These are phyloP conservation scores for Henckelia pumila DNA, from an alignment of 257 asterid species.

Conservation along the genomic window DNA sequence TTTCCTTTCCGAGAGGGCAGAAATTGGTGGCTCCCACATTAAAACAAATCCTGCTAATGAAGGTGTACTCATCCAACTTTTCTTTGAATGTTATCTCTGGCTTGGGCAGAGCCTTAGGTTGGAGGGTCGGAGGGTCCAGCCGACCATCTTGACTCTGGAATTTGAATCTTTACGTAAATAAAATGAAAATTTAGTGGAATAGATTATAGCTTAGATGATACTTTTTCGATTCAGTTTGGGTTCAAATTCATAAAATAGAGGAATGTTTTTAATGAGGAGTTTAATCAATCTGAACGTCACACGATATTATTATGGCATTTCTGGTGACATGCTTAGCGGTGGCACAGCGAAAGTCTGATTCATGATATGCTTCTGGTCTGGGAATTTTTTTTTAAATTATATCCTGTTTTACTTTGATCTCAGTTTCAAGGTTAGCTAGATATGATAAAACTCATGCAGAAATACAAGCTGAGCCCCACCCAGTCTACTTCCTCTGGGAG, in stretches of 20 bases:
- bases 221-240: neutral
- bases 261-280: neutral
- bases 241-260: neutral
- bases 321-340: neutral
- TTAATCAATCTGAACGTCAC: neutral
- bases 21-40: constrained; percentile 35
- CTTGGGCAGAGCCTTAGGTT: neutral
- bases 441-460: neutral
- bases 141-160: neutral
- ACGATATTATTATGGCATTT: neutral
- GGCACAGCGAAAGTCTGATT: neutral
- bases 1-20: constrained; percentile 34
- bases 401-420: neutral
- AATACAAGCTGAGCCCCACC: neutral
- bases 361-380: neutral
- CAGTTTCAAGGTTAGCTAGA: neutral
- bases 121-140: neutral
- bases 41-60: constrained; percentile 35
- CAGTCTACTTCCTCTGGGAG: neutral
- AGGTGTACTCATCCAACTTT: constrained; percentile 42
- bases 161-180: too few species aligned
- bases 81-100: constrained; percentile 1
- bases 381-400: neutral
- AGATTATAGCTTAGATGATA: constrained; percentile 8
- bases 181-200: neutral